Evolutionary conservation across 2,329 filamentous ascomycete species (phyloP).

Genomic region (Fusarium falciforme): DNA sequence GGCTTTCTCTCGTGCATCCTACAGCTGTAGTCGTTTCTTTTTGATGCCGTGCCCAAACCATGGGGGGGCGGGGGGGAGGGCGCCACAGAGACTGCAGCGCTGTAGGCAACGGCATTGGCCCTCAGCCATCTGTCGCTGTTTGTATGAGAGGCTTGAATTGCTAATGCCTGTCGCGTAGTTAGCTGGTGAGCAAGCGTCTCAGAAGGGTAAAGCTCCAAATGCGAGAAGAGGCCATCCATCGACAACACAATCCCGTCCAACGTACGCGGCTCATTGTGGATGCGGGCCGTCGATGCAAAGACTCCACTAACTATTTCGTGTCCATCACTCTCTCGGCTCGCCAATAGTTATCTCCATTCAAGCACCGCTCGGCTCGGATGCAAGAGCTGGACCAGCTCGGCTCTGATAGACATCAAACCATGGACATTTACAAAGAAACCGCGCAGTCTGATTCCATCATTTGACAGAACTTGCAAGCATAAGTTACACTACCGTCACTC

Average conservation of each 20-base stretch:
- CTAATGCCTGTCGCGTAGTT: slow-evolving; percentile 7
- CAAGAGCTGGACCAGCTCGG: neutral
- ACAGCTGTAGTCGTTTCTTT: neutral
- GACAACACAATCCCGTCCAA: neutral
- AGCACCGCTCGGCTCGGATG: slow-evolving; percentile 6
- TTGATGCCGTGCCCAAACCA: neutral
- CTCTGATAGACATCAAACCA: neutral
- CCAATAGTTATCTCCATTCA: slow-evolving; percentile 4
- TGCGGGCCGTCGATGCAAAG: slow-evolving; percentile 21
- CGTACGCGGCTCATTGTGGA: slow-evolving; percentile 33
- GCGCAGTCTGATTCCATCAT: neutral
- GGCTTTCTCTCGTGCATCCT: slow-evolving; percentile 4
- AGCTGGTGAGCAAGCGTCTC: slow-evolving; percentile 9
- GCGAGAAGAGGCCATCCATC: slow-evolving; percentile 9
- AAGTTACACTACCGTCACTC: neutral
- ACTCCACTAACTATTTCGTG: slow-evolving; percentile 3
- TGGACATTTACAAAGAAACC: neutral
- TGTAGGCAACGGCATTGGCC: neutral
- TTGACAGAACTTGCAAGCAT: neutral
- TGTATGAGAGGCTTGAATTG: slow-evolving; percentile 11
- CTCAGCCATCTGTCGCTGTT: neutral
- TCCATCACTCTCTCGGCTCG: neutral
- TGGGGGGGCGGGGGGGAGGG: neutral
- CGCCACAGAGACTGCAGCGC: neutral
- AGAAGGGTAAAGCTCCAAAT: neutral